phyloP scores from a whole-genome alignment of 192 early-diverging fungal species.

The Entophlyctis helioformis region DNA sequence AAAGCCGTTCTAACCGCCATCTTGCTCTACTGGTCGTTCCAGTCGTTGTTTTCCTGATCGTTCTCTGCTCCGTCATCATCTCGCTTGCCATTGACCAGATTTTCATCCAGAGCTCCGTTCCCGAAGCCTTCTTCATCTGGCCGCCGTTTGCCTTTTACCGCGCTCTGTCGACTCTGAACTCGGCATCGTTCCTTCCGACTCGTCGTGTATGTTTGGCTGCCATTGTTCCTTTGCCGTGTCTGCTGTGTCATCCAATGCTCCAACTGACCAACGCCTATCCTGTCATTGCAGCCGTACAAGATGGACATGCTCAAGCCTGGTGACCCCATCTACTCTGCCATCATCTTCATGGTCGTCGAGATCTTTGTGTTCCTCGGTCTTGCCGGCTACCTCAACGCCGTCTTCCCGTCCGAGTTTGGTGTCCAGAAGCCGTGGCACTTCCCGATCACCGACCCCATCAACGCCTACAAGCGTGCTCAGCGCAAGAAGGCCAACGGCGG shows the following conservation, averaged over 20 bases:
- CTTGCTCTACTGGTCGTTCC: too few species aligned
- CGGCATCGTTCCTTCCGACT: too few species aligned
- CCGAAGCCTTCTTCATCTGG: conserved; percentile 48
- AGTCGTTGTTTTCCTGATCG: conserved; percentile 53
- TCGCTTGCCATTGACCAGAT: conserved; percentile 35
- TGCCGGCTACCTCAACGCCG: conserved; percentile 24
- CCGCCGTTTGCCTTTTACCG: conserved; percentile 69
- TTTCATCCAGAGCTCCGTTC: conserved; percentile 17
- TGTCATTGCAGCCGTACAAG: conserved; percentile 30
- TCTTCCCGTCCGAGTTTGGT: conserved; percentile 56
- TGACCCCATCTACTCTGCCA: conserved; percentile 42
- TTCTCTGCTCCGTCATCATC: conserved; percentile 52
- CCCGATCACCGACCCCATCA: conserved; percentile 23
- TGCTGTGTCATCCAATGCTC: neutral
- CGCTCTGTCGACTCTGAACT: conserved; percentile 40
- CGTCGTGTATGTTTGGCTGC: neutral
- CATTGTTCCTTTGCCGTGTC: neutral
- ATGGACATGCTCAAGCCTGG: conserved; percentile 32
- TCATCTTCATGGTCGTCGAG: conserved; percentile 40
- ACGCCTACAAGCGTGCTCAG: conserved; percentile 12
- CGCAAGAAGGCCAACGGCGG: conserved; percentile 7
- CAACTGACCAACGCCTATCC: neutral
- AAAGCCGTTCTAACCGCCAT: too few species aligned
- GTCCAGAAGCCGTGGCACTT: conserved; percentile 54
- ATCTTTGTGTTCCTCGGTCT: conserved; percentile 30